Evolutionary conservation across 768 basidiomycete species (phyloP).

Genomic region (Phylloporus scabripes): DNA sequence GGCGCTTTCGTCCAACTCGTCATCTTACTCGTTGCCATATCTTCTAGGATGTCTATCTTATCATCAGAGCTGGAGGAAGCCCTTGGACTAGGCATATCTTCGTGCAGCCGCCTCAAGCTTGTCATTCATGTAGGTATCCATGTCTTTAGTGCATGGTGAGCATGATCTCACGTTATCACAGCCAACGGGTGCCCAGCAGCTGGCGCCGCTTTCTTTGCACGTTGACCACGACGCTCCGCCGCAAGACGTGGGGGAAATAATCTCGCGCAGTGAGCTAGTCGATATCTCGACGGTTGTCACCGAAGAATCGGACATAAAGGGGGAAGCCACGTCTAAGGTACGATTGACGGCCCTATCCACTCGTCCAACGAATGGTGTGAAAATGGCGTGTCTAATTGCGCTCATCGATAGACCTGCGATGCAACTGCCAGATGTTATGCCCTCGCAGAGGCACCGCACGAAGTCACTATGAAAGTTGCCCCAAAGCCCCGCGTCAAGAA

Average conservation of each 20-base stretch:
- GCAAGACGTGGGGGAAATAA: conserved; percentile 15
- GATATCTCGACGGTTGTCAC: not conserved
- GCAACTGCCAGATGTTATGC: not conserved
- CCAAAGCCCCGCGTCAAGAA: conserved; percentile 15
- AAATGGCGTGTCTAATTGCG: not conserved
- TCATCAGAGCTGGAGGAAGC: conserved; percentile 40
- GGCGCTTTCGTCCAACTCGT: conserved; percentile 69
- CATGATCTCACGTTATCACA: conserved; percentile 9
- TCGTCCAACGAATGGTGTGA: conserved; percentile 4
- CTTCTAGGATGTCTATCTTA: conserved; percentile 50
- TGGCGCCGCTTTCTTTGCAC: not conserved
- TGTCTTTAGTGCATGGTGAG: not conserved
- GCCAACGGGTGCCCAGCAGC: conserved; percentile 11
- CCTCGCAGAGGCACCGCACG: not conserved
- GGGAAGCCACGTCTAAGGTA: not conserved
- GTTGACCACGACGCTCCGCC: not conserved
- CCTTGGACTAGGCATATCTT: conserved; percentile 26
- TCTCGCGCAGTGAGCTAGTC: conserved; percentile 6
- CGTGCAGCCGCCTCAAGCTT: conserved; percentile 25
- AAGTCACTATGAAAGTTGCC: not conserved
- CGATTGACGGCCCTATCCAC: not conserved
- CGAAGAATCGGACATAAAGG: not conserved
- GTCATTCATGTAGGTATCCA: conserved; percentile 30
- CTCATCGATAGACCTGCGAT: not conserved
- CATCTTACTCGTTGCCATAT: conserved; percentile 55